Evolutionary conservation across 164 flowering plant species (phyloP).

Genomic region (Berberis vulgaris): DNA sequence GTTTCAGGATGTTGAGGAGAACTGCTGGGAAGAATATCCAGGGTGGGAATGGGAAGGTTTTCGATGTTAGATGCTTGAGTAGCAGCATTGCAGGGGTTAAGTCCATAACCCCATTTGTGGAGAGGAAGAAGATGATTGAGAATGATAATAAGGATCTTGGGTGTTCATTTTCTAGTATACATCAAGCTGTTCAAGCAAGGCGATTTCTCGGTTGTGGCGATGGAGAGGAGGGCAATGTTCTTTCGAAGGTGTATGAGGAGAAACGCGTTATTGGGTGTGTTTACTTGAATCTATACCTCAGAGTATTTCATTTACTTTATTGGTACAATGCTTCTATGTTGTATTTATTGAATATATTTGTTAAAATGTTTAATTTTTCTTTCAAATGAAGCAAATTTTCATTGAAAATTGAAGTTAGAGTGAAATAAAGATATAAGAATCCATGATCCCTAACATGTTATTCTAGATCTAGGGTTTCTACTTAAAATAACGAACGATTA

Average conservation of each 20-base stretch:
- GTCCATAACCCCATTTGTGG: conserved; percentile 8
- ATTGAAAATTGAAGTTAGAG: too few relatives aligned
- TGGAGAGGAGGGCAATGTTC: conserved; percentile 58
- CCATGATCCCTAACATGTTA: too few relatives aligned
- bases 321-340: background rate
- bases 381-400: too few relatives aligned
- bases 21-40: too few relatives aligned
- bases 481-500: too few relatives aligned
- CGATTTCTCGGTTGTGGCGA: conserved; percentile 71
- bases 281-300: background rate
- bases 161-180: conserved; percentile 5
- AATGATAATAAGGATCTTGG: background rate
- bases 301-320: background rate
- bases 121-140: conserved; percentile 2
- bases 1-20: too few relatives aligned
- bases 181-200: conserved; percentile 33
- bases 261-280: conserved; percentile 62
- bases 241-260: conserved; percentile 68
- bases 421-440: too few relatives aligned
- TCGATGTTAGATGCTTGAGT: conserved; percentile 23
- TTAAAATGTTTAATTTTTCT: too few relatives aligned
- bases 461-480: too few relatives aligned
- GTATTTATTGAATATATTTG: too few relatives aligned
- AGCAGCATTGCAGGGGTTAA: conserved; percentile 28
- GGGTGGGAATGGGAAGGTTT: conserved; percentile 11